A percentile compares a stretch with the other conserved stretches of the same genome.
Conservation (phyloP, 768 basidiomycete genomes). For the Auricularia sp. region DNA sequence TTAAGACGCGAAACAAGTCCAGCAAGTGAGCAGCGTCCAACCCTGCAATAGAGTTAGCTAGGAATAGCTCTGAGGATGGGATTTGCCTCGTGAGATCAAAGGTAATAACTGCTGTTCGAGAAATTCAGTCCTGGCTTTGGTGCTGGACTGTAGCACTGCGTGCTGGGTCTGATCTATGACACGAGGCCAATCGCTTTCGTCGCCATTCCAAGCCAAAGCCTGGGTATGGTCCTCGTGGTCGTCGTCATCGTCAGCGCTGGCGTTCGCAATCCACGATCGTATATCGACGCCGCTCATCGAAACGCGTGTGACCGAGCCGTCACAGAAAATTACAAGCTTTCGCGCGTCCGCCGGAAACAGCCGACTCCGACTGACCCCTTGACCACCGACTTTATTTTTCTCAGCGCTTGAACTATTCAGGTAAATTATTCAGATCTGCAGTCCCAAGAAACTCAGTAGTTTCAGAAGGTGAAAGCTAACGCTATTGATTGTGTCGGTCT, state of each 20-base stretch:
- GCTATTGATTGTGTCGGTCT: too few relatives aligned
- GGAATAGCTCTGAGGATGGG: slow-evolving; percentile 3
- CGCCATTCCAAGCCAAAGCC: slow-evolving; percentile 36
- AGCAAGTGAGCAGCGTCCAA: slow-evolving; percentile 47
- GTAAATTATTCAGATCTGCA: too few relatives aligned
- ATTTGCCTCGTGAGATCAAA: slow-evolving; percentile 48
- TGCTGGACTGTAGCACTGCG: slow-evolving; percentile 40
- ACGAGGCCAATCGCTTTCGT: slow-evolving; percentile 44
- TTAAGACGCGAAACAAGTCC: slow-evolving; percentile 66
- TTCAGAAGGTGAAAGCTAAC: too few relatives aligned
- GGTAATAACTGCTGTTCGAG: slow-evolving; percentile 51
- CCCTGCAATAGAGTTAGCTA: slow-evolving; percentile 30
- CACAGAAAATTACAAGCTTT: not conserved
- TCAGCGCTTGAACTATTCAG: too few relatives aligned
- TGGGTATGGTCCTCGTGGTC: slow-evolving; percentile 23
- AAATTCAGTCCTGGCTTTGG: slow-evolving; percentile 47
- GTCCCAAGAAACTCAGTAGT: too few relatives aligned
- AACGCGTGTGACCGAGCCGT: not conserved
- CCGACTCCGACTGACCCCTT: not conserved
- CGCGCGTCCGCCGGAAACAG: not conserved
- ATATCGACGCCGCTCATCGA: slow-evolving; percentile 40
- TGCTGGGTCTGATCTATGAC: slow-evolving; percentile 46
- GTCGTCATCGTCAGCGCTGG: slow-evolving; percentile 22
- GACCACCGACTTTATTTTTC: too few relatives aligned
- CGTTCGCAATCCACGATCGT: slow-evolving; percentile 53